Base-by-base conservation (phyloP, 2,329 filamentous ascomycete genomes). In the Aspergillus piperis region DNA sequence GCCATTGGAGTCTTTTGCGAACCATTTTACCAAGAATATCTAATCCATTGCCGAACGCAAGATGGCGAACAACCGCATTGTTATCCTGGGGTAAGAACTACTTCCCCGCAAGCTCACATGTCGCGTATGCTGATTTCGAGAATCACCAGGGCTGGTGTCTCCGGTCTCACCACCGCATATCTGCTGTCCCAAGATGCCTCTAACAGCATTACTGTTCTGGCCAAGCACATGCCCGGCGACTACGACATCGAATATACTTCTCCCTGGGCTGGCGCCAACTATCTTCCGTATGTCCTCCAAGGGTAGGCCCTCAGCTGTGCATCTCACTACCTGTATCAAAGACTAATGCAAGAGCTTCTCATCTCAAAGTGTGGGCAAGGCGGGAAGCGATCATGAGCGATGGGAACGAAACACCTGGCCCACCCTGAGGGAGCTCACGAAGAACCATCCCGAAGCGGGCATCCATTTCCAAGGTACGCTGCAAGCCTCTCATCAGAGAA, bases 221-320 rank as follows among this genome's bases (percentile, higher is more conserved):
- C 91, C 5, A 96, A 94, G 71, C 90, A 96, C 73, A 95, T 96
- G 89, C 93, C 93, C 0, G 93, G 93, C 38, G 93, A 97, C 79
- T 95, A 94, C 75, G 90, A 94, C 66, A 89, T 93, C 66, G 90
- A 96, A 80, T 97, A 96, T 74, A 88, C 91, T 0, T 96, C 91
- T 5, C 92, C 91, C 0, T 96, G 91, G 90, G 92, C 92, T 3
- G 92, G 92, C 13, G 92, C 91, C 63, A 94, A 95, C 71, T 88
- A 87, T 70, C 75, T 89, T 61, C 91, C 90, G 88, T 90, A 69
- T 63, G 87, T 81, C 30, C 51, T 49, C 32, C 41, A 51, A 30
- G 39, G 52, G 47, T 32, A 48, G 30, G 41, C 15, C 47, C 42
- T 52, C 23, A 27, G 13, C 27, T 23, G 8, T 36, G 15, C 23